Evolutionary conservation across 2,329 filamentous ascomycete genomes (phyloP), one percentile per base, ranked within the genome.

Genomic region (Aspergillus quadricinctus): DNA sequence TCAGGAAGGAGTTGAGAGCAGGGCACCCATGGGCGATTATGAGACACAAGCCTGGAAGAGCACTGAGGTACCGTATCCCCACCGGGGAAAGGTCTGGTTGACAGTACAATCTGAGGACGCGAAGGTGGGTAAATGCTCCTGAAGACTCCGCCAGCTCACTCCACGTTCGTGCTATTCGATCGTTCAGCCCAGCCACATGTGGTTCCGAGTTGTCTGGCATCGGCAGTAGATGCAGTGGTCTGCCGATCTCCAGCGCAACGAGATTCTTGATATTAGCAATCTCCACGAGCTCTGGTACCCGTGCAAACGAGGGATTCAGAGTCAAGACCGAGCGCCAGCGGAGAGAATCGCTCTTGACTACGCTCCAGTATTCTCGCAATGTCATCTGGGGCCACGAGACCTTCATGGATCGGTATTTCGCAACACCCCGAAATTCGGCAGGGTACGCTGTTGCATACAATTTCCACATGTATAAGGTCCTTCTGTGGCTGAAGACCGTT

Each of bases 381-480:
- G 69, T 60, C 61, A 72, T 61, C 49, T 56, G 59, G 9, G 72
- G 71, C 3, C 57, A 56, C 8, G 57, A 60, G 23, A 73, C 66
- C n/a, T 64, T 66, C 52, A 75, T 62, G 4, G 58, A 61, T 49
- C 72, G 74, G 27, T 69, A 63, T 14, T 64, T 64, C 4, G 63
- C 54, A 19, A 67, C 23, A 21, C 64, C 31, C 7, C 57, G 60
- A 41, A 78, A 77, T 37, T 75, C 60, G 8, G 52, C 41, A 8
- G 72, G 70, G 61, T 78, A 78, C 19, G 59, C 65, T 4, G 62
- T 69, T 17, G 70, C 69, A 52, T 77, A 68, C n/a, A 77, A 63
- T 43, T 74, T 77, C 77, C 77, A 79, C 62, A 75, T 72, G 52
- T 76, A 66, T 28, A 77, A 61, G 23, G 73, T 78, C 57, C 69